Base-by-base conservation (phyloP, 192 early-diverging fungal species). In the Entomortierella beljakovae region DNA sequence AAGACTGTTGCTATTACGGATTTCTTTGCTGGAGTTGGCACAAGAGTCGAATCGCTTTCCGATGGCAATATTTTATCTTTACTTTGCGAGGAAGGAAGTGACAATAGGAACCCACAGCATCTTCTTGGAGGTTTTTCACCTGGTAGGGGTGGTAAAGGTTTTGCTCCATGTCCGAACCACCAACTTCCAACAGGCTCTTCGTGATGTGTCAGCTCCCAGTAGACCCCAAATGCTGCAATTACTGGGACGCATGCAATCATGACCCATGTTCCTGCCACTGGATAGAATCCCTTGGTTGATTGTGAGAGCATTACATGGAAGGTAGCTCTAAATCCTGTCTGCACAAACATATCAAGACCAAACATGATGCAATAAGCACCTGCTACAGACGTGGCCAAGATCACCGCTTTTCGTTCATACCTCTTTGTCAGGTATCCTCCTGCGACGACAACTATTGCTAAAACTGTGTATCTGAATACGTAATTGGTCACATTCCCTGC, bases 281-380 rank as follows among this genome's bases (percentile, higher is more conserved):
- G 75, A n/a, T 73, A 10, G 46, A 83, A 83, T n/a, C 29, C 43
- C 5, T 31, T 61, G 1, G 38, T 57, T 3, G 70, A 71, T 33
- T 83, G 75, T 4, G 70, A 65, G 31, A 69, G 64, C 32, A 69
- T 70, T 26, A 83, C 65, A 52, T 83, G 65, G 59, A 80, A 75
- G 2, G 72, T 74, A 2, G 57, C 38, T 13, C 70, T 50, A 64
- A 80, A 83, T 16, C 58, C 61, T 29, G 61, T 58, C 38, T 73
- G 70, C 7, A 72, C 71, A 70, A 83, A 83, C 71, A 73, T 73
- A 40, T 83, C 81, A 2, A 83, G 31, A 38, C 81, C 81, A 65
- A 70, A 83, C 69, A 83, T 71, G 13, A 80, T 61, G 8, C 60
- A 64, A 52, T 80, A 83, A 0, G 81, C 69, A 25, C 81, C 81